Evolutionary conservation across 2,329 filamentous ascomycete species (phyloP).

Genomic region (Xylariaceae sp.): DNA sequence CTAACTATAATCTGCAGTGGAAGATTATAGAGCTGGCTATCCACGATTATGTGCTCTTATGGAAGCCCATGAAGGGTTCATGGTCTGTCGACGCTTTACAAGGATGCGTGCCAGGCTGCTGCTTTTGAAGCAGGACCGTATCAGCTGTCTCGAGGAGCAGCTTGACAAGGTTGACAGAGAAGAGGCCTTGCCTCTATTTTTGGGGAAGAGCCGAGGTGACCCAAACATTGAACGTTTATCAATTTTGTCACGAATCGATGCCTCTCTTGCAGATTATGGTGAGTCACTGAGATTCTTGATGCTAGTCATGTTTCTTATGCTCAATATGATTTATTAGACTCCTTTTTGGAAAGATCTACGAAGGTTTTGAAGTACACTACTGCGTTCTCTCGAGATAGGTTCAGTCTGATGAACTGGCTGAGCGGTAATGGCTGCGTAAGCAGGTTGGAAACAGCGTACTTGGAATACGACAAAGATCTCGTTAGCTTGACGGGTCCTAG

Average conservation of each 20-base stretch:
- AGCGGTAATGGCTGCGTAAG: conserved; percentile 8
- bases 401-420: conserved; percentile 11
- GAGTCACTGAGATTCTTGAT: no score
- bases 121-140: conserved; percentile 30
- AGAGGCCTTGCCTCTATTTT: conserved; percentile 12
- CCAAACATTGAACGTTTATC: conserved; percentile 2
- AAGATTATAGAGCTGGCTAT: conserved; percentile 29
- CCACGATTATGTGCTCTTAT: conserved; percentile 31
- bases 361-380: background rate
- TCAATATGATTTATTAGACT: no score
- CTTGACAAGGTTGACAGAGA: conserved; percentile 26
- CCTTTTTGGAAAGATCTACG: conserved; percentile 3
- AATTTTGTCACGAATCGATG: conserved; percentile 8
- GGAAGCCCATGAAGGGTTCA: conserved; percentile 23
- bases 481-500: background rate
- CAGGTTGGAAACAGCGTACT: conserved; percentile 10
- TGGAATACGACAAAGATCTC: conserved; percentile 5
- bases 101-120: conserved; percentile 28
- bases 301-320: no score
- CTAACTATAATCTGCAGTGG: no score
- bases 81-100: conserved; percentile 28
- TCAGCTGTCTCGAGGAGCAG: conserved; percentile 27
- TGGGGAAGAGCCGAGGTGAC: conserved; percentile 10
- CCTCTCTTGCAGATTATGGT: conserved; percentile 12
- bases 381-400: background rate